phyloP scores from a whole-genome alignment of 371 early-diverging fungal species.

The Actinomucor elegans region DNA sequence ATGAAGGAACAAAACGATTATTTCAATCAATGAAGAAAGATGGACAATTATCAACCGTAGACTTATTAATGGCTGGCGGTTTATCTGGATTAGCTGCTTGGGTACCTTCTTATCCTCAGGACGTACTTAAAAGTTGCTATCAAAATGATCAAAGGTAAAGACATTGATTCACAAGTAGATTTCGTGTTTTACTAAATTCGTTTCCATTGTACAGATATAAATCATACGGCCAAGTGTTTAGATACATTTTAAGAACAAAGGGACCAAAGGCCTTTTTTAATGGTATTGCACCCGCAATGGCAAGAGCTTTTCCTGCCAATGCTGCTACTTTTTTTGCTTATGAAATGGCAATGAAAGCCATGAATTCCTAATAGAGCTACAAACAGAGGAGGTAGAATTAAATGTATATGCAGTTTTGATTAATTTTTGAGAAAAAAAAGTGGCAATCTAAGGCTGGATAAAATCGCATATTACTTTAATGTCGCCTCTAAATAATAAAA shows the following conservation, averaged over 20 bases:
- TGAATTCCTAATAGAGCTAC: conserved; percentile 2
- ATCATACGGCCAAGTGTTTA: conserved; percentile 34
- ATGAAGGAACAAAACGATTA: conserved; percentile 64
- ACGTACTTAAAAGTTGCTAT: conserved; percentile 83
- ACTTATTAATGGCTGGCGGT: conserved; percentile 83
- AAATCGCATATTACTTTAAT: too few species aligned
- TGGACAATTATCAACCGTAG: conserved; percentile 42
- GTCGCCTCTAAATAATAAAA: too few species aligned
- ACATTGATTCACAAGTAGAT: too few species aligned
- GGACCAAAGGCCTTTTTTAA: conserved; percentile 64
- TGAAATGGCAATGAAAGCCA: conserved; percentile 69
- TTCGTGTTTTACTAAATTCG: neutral
- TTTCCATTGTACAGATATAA: conserved; percentile 17
- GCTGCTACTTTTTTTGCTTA: conserved; percentile 84
- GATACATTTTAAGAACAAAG: conserved; percentile 38
- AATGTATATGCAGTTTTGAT: too few species aligned
- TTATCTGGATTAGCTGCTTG: conserved; percentile 83
- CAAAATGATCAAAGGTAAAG: conserved; percentile 56
- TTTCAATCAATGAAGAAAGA: conserved; percentile 52
- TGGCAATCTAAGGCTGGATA: too few species aligned
- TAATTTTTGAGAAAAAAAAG: too few species aligned
- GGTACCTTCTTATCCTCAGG: conserved; percentile 88
- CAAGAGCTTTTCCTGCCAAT: conserved; percentile 88
- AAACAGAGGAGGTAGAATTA: too few species aligned
- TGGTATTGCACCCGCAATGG: conserved; percentile 82